Percentiles rank a stretch among this genome's conserved stretches.
Evolutionary conservation across 2,329 filamentous ascomycete genomes (phyloP).

Genomic region (Aschersonia sp.): DNA sequence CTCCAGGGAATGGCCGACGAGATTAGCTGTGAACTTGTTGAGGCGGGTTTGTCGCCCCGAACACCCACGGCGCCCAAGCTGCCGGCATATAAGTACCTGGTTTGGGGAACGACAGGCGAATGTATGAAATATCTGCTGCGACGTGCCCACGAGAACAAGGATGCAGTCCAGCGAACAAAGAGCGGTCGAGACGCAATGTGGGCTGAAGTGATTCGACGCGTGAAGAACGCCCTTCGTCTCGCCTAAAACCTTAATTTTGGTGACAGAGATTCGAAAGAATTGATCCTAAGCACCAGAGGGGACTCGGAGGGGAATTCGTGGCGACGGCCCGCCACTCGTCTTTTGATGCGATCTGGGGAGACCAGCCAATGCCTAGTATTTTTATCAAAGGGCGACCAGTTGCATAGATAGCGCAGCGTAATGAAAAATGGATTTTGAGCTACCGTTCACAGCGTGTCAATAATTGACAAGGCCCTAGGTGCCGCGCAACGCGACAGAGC

Average conservation of each 20-base stretch:
- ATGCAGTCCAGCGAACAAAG: constrained; percentile 49
- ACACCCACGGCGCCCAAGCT: constrained; percentile 18
- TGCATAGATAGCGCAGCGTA: no score
- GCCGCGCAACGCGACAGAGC: constrained; percentile 52
- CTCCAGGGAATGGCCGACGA: constrained; percentile 95
- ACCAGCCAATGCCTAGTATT: no score
- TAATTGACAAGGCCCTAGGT: constrained; percentile 8
- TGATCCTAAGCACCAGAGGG: no score
- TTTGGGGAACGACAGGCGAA: constrained; percentile 59
- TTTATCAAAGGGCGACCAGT: no score
- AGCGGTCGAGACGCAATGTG: constrained; percentile 49
- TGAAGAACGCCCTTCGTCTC: constrained; percentile 22
- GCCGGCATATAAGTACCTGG: constrained; percentile 55
- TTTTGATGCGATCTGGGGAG: no score
- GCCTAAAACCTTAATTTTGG: not conserved
- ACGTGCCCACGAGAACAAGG: constrained; percentile 53
- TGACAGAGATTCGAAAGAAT: no score
- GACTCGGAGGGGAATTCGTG: no score
- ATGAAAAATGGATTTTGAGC: no score
- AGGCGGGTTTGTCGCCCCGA: constrained; percentile 17
- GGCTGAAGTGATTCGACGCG: constrained; percentile 42
- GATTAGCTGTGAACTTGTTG: constrained; percentile 51
- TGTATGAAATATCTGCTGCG: constrained; percentile 71
- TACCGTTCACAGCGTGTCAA: no score
- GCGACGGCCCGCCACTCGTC: no score